Conservation (phyloP, 257 asterid species). For the Forsythia suspensa region DNA sequence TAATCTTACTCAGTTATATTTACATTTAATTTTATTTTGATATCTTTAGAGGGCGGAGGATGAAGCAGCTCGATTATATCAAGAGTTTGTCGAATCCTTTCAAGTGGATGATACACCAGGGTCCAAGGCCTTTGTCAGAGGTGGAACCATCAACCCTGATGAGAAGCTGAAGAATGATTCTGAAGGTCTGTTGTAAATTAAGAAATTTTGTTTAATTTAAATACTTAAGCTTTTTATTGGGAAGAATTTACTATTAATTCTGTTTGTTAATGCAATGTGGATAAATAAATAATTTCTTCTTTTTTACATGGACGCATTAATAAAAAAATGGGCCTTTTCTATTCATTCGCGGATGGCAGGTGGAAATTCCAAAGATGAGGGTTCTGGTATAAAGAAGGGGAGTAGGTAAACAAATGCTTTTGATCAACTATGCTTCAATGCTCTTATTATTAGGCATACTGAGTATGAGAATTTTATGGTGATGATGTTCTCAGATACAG, state of each 20-base stretch:
- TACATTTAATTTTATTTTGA: constrained; percentile 9
- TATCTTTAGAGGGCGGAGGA: constrained; percentile 76
- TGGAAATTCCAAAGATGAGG: constrained; percentile 99
- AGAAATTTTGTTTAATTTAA: background rate
- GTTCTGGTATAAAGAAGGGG: constrained; percentile 99
- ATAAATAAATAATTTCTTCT: constrained; percentile 59
- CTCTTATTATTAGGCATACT: constrained; percentile 11
- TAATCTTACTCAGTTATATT: background rate
- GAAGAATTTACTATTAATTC: constrained; percentile 12
- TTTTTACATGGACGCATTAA: constrained; percentile 66
- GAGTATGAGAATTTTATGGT: constrained; percentile 18
- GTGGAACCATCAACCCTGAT: constrained; percentile 81
- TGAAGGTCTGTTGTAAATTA: constrained; percentile 61
- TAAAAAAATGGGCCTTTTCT: constrained; percentile 94
- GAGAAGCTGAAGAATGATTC: constrained; percentile 60
- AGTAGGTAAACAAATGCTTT: constrained; percentile 98
- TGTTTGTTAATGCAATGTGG: constrained; percentile 39
- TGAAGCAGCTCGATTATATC: constrained; percentile 83
- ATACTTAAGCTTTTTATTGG: constrained; percentile 6
- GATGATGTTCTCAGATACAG: constrained; percentile 21
- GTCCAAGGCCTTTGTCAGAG: constrained; percentile 85
- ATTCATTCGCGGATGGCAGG: constrained; percentile 99
- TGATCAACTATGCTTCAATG: constrained; percentile 64
- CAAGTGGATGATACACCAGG: constrained; percentile 75
- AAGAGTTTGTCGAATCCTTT: constrained; percentile 82